phyloP scores from a whole-genome alignment of 1,284 basidiomycete species.

The Rhodotorula sp. region DNA sequence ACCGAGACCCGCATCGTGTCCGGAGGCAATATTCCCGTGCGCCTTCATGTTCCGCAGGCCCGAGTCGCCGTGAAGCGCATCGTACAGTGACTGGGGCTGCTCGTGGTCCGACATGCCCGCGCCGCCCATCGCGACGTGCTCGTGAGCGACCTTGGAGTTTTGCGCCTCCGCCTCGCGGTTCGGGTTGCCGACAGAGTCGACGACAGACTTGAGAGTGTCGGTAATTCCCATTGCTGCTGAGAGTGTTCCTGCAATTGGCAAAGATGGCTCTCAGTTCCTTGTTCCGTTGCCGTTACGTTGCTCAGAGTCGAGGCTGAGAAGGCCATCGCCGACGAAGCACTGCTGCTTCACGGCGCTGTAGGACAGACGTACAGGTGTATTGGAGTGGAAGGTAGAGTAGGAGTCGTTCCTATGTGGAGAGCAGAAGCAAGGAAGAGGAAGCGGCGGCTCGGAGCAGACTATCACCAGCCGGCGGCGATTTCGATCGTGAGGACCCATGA shows the following conservation, averaged over 20 bases:
- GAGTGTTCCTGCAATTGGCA: not conserved
- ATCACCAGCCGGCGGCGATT: not conserved
- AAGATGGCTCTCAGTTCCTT: not conserved
- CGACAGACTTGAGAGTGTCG: constrained; percentile 13
- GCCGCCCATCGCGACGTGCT: constrained; percentile 20
- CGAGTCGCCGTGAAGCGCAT: constrained; percentile 3
- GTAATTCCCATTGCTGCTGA: constrained; percentile 1
- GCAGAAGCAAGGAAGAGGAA: not conserved
- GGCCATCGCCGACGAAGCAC: not conserved
- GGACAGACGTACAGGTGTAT: not conserved
- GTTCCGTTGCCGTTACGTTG: too few species aligned
- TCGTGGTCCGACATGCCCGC: constrained; percentile 6
- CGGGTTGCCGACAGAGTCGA: constrained; percentile 12
- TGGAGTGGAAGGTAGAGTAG: not conserved
- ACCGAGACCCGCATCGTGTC: constrained; percentile 20
- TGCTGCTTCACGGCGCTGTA: not conserved
- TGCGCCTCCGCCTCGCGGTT: constrained; percentile 9
- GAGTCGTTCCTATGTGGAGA: not conserved
- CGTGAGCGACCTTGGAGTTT: not conserved
- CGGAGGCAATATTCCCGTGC: constrained; percentile 15
- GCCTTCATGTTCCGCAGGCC: constrained; percentile 11
- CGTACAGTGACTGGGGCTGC: constrained; percentile 3
- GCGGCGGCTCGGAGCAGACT: not conserved
- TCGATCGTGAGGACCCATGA: not conserved
- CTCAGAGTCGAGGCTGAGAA: not conserved